These are phyloP conservation scores for Fusarium albosuccineum DNA, from an alignment of 2,329 filamentous ascomycete species.

Conservation along the genomic window DNA sequence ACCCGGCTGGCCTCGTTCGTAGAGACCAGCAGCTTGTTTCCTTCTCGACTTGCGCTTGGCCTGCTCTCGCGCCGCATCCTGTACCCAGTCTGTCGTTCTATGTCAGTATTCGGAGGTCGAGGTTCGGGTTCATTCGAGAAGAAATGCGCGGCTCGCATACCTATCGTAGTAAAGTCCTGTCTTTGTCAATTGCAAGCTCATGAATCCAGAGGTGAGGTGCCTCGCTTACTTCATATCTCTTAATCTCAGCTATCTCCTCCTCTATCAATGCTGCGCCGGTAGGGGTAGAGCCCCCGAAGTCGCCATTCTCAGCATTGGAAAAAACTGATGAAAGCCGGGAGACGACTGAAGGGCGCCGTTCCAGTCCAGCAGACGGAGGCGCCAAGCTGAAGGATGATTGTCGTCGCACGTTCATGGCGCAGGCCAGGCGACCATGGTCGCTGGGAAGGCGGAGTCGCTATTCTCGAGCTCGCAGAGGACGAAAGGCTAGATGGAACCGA, in stretches of 20 bases:
- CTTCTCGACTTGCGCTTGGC: conserved; percentile 81
- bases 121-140: conserved; percentile 7
- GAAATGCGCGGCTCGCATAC: conserved; percentile 55
- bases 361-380: conserved; percentile 50
- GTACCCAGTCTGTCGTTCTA: conserved; percentile 82
- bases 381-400: conserved; percentile 63
- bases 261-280: conserved; percentile 79
- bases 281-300: conserved; percentile 62
- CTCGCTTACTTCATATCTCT: conserved; percentile 83
- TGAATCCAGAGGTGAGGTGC: conserved; percentile 10
- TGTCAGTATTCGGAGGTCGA: conserved; percentile 48
- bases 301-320: conserved; percentile 73
- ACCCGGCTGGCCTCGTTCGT: conserved; percentile 75
- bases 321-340: conserved; percentile 77
- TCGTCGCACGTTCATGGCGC: conserved; percentile 64
- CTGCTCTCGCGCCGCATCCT: conserved; percentile 94
- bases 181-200: conserved; percentile 47
- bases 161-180: conserved; percentile 93
- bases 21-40: conserved; percentile 78
- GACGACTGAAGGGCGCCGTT: conserved; percentile 68
- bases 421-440: conserved; percentile 56
- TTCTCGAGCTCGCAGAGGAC: conserved; percentile 10
- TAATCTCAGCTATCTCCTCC: conserved; percentile 97
- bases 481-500: not conserved
- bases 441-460: conserved; percentile 24